Evolutionary conservation across 192 early-diverging fungal genomes (phyloP), one percentile per base, ranked within the genome.

Genomic region (Geosiphon pyriformis): DNA sequence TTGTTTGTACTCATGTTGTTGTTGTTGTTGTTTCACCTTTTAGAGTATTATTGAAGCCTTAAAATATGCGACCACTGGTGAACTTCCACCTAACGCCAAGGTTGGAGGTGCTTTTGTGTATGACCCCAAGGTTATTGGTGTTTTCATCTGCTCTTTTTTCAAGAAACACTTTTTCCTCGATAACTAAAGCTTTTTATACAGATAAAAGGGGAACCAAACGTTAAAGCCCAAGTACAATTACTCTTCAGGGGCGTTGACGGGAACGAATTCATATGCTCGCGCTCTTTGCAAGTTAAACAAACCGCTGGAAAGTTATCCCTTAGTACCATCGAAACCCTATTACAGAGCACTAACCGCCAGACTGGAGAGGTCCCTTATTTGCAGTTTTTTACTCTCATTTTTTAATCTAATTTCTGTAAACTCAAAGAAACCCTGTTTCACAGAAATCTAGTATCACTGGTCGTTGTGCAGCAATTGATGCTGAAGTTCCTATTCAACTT

Each of bases 21-120:
- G 15, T 48, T 49, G 17, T 29, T 0, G n/a, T 46, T n/a, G 32
- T 23, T 46, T 20, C 34, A 30, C 6, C 37, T 42, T 42, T 15
- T 70, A 88, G 75, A 99, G 94, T 0, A 91, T 99, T 59, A 96
- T 99, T 61, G 97, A 99, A 71, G 89, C 92, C 55, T 77, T 99
- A 4, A 98, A 95, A 74, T 99, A 96, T 78, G 88, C 88, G 0
- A 94, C 91, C 2, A 98, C 95, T 1, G 97, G 95, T 4, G 89
- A 89, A 33, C 66, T 89, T 32, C 97, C 97, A 3, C 94, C 94
- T 0, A 92, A 93, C 72, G 87, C 83, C 65, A 86, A 86, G 63
- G 18, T 6, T 22, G 86, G 86, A 22, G 93, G 92, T 30, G 91
- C 90, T 6, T 99, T 99, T 78, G 87, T 99, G 35, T 85, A 96